These are phyloP conservation scores for Alternaria arbusti DNA, from an alignment of 2,329 filamentous ascomycete species.

Conservation along the genomic window DNA sequence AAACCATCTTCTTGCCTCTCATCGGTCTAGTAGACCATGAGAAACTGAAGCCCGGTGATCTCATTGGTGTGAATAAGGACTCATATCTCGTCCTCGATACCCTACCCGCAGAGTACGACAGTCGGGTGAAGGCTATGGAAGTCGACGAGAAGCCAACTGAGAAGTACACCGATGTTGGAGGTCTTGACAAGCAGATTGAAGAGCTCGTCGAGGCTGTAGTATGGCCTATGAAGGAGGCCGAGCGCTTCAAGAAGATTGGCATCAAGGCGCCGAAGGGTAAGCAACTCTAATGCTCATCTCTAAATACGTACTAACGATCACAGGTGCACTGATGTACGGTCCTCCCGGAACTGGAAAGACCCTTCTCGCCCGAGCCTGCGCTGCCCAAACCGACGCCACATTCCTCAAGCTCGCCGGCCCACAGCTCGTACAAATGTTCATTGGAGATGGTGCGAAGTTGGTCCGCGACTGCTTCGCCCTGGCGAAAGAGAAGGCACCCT, in stretches of 20 bases:
- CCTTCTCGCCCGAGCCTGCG: constrained; percentile 90
- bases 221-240: constrained; percentile 99
- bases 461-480: constrained; percentile 97
- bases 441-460: constrained; percentile 96
- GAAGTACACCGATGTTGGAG: constrained; percentile 98
- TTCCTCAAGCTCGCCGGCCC: constrained; percentile 98
- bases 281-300: constrained; percentile 16
- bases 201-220: constrained; percentile 98
- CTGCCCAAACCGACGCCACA: constrained; percentile 96
- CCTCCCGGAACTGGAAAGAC: constrained; percentile 91
- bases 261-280: constrained; percentile 99
- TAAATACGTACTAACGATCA: constrained; percentile 14
- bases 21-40: constrained; percentile 97
- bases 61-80: constrained; percentile 99
- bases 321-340: constrained; percentile 95
- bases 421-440: constrained; percentile 99
- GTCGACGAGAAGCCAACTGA: constrained; percentile 99
- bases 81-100: constrained; percentile 98
- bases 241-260: constrained; percentile 98
- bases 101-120: constrained; percentile 96
- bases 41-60: constrained; percentile 90
- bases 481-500: constrained; percentile 97
- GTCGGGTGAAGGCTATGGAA: constrained; percentile 99
- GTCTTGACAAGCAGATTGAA: constrained; percentile 98
- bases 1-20: constrained; percentile 97